Percentiles rank a stretch among this genome's conserved stretches.
phyloP scores from a whole-genome alignment of 2,329 filamentous ascomycete genomes.

The Phaeosphaeria sp. region DNA sequence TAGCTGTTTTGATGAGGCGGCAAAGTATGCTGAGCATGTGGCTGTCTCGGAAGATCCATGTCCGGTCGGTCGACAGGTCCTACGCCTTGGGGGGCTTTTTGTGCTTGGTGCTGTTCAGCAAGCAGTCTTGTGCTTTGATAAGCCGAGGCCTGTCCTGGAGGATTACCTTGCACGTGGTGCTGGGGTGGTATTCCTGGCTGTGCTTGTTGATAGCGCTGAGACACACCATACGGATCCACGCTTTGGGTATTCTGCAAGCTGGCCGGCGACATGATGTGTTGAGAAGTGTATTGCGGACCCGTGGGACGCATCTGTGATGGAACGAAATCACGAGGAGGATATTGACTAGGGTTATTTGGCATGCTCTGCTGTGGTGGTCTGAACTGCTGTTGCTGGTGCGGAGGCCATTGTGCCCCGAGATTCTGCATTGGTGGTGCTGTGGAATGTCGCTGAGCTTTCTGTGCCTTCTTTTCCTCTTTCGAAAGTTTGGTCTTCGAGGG shows the following conservation, averaged over 20 bases:
- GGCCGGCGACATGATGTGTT: conserved; percentile 19
- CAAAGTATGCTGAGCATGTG: conserved; percentile 11
- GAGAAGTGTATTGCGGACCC: conserved; percentile 13
- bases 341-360: conserved; percentile 15
- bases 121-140: conserved; percentile 30
- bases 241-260: conserved; percentile 16
- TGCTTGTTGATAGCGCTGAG: conserved; percentile 15
- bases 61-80: conserved; percentile 9
- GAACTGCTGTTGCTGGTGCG: conserved; percentile 20
- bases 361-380: conserved; percentile 23
- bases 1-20: conserved; percentile 13
- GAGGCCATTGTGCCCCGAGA: conserved; percentile 19
- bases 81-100: background rate
- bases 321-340: conserved; percentile 18
- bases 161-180: conserved; percentile 8
- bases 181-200: conserved; percentile 11
- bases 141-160: conserved; percentile 25
- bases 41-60: conserved; percentile 3
- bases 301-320: conserved; percentile 19
- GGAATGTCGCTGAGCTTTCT: conserved; percentile 37
- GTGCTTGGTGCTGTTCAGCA: conserved; percentile 27
- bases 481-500: conserved; percentile 33
- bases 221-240: conserved; percentile 16
- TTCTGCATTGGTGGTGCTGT: conserved; percentile 21
- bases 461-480: conserved; percentile 46